Evolutionary conservation across 352 stramenopile species (phyloP).

Genomic region (Pythium angustatum): DNA sequence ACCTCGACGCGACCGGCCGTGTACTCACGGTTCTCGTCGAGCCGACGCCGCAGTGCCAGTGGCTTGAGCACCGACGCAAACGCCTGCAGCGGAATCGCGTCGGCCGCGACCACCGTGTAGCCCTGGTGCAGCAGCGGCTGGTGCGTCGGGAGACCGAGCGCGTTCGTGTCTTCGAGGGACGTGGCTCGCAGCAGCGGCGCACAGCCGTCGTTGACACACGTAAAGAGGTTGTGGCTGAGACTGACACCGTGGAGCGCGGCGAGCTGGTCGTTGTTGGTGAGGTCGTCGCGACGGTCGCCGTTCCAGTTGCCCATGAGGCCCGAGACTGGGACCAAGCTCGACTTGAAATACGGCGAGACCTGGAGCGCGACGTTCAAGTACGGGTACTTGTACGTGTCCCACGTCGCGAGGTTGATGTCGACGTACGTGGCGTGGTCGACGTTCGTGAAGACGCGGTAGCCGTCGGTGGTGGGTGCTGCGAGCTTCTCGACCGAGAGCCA

Average conservation of each 20-base stretch:
- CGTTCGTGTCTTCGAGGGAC: not conserved
- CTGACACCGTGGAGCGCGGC: conserved; percentile 11
- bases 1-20: not conserved
- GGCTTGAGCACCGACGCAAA: not conserved
- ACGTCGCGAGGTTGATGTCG: conserved; percentile 29
- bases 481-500: conserved; percentile 31
- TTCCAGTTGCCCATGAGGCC: conserved; percentile 39
- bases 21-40: not conserved
- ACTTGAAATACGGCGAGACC: conserved; percentile 34
- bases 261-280: conserved; percentile 17
- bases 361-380: conserved; percentile 32
- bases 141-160: not conserved
- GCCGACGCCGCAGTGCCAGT: not conserved
- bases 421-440: conserved; percentile 30
- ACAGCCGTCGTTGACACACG: conserved; percentile 10
- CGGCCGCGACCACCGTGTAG: not conserved
- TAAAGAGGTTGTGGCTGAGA: conserved; percentile 30
- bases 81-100: not conserved
- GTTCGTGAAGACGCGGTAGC: conserved; percentile 33
- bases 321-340: not conserved
- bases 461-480: conserved; percentile 10
- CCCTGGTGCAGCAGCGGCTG: not conserved
- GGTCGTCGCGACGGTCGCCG: conserved; percentile 22
- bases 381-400: conserved; percentile 26
- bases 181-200: not conserved